Percentiles rank a stretch among this genome's conserved stretches.
phyloP scores from a whole-genome alignment of 2,329 filamentous ascomycete species.

The Hypocreales sp. region DNA sequence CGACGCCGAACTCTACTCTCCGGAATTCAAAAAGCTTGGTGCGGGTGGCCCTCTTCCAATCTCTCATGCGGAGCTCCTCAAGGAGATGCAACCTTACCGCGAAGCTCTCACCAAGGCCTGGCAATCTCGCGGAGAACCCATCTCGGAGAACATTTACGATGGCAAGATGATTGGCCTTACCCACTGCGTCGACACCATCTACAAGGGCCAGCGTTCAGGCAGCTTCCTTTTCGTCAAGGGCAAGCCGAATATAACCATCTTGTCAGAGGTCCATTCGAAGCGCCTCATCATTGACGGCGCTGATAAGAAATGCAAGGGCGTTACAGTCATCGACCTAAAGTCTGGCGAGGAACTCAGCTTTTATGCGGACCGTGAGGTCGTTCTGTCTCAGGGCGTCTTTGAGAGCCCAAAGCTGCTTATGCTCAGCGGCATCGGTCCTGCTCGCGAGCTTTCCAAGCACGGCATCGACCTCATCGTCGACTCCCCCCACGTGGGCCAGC shows the following conservation, averaged over 20 bases:
- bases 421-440: constrained; percentile 46
- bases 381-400: constrained; percentile 36
- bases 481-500: constrained; percentile 46
- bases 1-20: constrained; percentile 27
- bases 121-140: constrained; percentile 31
- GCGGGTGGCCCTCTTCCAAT: constrained; percentile 34
- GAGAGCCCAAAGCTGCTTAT: constrained; percentile 51
- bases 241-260: constrained; percentile 39
- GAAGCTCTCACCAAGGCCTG: constrained; percentile 33
- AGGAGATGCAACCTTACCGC: constrained; percentile 34
- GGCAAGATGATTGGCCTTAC: constrained; percentile 37
- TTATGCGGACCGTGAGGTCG: constrained; percentile 31
- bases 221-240: constrained; percentile 33
- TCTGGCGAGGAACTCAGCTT: constrained; percentile 24
- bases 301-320: constrained; percentile 23
- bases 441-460: constrained; percentile 32
- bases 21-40: constrained; percentile 34
- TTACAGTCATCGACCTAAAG: constrained; percentile 26
- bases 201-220: constrained; percentile 37
- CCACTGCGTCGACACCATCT: constrained; percentile 38
- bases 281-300: constrained; percentile 32
- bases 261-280: constrained; percentile 32
- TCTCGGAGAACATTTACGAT: constrained; percentile 39
- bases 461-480: constrained; percentile 38
- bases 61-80: constrained; percentile 35